A percentile compares a stretch with the other conserved stretches of the same genome.
phyloP scores from a whole-genome alignment of 176 grass and related monocot genomes.

The sorghum (Sorghum bicolor) region DNA sequence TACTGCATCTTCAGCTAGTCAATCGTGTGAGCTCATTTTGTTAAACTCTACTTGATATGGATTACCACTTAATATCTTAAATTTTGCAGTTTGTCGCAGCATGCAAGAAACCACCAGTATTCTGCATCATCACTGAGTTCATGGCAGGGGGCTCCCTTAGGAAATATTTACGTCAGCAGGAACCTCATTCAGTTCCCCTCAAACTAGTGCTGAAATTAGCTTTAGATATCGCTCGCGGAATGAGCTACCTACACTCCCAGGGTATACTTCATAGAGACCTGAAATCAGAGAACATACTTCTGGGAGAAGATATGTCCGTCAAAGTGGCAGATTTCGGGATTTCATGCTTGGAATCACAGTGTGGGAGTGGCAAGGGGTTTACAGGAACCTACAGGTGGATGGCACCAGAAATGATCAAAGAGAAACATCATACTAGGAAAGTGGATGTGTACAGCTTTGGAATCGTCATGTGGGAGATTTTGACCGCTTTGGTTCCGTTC shows the following conservation, averaged over 20 bases:
- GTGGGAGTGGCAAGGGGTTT: conserved; percentile 82
- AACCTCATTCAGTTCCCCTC: conserved; percentile 74
- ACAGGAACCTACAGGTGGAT: conserved; percentile 97
- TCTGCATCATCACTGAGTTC: conserved; percentile 95
- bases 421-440: conserved; percentile 90
- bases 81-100: conserved; percentile 87
- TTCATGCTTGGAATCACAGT: conserved; percentile 91
- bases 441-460: conserved; percentile 98
- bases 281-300: conserved; percentile 98
- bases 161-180: conserved; percentile 93
- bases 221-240: conserved; percentile 91
- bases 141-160: conserved; percentile 94
- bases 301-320: conserved; percentile 85
- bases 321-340: conserved; percentile 99
- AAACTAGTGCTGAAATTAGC: conserved; percentile 74
- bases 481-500: conserved; percentile 86
- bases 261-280: conserved; percentile 96
- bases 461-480: conserved; percentile 90
- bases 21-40: not conserved
- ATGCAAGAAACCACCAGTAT: conserved; percentile 94
- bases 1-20: not conserved
- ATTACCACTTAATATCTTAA: conserved; percentile 3
- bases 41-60: not conserved
- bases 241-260: conserved; percentile 90
- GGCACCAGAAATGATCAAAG: conserved; percentile 98